Percentiles rank a stretch among this genome's conserved stretches.
Conservation (phyloP, 495 filamentous ascomycete genomes). For the Penicillium paradoxum region DNA sequence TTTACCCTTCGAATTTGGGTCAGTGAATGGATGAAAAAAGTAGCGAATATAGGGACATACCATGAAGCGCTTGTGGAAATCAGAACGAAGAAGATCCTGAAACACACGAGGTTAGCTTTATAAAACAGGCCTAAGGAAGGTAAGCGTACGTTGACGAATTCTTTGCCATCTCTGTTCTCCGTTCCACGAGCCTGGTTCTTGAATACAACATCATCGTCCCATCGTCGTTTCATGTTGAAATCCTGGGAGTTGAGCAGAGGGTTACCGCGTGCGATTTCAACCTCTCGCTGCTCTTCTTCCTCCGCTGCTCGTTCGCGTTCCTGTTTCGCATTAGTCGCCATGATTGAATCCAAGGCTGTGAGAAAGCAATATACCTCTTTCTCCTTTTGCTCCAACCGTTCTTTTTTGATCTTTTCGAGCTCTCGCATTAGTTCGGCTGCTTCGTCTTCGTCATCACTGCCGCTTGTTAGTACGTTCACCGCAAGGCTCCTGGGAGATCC, state of each 20-base stretch:
- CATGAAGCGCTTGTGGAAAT: constrained; percentile 99
- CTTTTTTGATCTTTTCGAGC: constrained; percentile 88
- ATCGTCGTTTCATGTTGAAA: constrained; percentile 53
- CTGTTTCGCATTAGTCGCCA: constrained; percentile 29
- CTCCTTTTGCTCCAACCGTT: constrained; percentile 79
- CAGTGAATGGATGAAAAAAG: constrained; percentile 20
- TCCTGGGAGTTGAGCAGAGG: constrained; percentile 72
- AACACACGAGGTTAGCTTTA: constrained; percentile 17
- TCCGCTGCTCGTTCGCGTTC: constrained; percentile 69
- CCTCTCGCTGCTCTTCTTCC: constrained; percentile 78
- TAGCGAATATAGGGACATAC: constrained; percentile 39
- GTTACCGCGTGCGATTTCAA: constrained; percentile 88
- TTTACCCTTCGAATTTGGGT: constrained; percentile 49
- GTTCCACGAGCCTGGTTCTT: constrained; percentile 97
- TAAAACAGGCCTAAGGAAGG: background rate
- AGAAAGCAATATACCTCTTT: constrained; percentile 54
- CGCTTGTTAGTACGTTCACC: constrained; percentile 11
- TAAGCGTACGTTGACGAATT: constrained; percentile 84
- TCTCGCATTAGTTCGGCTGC: constrained; percentile 86
- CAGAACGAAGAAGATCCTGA: constrained; percentile 84
- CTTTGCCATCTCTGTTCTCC: constrained; percentile 87
- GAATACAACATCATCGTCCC: constrained; percentile 99
- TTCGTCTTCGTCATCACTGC: constrained; percentile 76
- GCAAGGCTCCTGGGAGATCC: background rate
- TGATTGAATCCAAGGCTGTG: background rate